Base-by-base conservation (phyloP, 495 filamentous ascomycete genomes). In the Lasiosphaeria ovina region DNA sequence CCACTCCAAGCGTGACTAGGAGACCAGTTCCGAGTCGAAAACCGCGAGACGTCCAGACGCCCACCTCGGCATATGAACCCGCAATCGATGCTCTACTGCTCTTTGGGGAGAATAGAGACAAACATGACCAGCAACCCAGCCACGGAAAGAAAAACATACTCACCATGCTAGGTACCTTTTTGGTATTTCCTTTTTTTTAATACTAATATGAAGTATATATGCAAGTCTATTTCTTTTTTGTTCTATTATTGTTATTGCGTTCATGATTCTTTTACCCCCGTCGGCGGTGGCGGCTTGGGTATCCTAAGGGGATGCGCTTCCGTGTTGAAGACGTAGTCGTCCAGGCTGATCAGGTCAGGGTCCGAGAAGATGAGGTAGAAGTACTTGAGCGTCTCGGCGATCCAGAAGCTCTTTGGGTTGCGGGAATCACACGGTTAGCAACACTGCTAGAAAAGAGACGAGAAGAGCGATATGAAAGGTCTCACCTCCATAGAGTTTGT, bases 351-450 rank as follows among this genome's bases (percentile, higher is more conserved):
- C 35, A 86, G 66, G 52, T 85, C 79, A 1, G 89, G 87, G 42
- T 91, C 87, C 16, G 84, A 87, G 66, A 94, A 96, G 38, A 92
- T 85, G 40, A 95, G 74, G 59, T 92, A 95, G 60, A 93, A 91
- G 54, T 77, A 82, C 66, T 81, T 81, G 47, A 81, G 68, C 47
- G 78, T 80, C 62, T 79, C 81, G 8, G 79, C 75, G 44, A 81
- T 64, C 76, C 79, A 83, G 48, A 81, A 83, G 54, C 76, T 79
- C 72, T 82, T 6, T 55, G 1, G 12, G 60, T 48, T 56, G 24
- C 24, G 24, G 24, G 24, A 24, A 24, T 24, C 24, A 24, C 24
- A n/a, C n/a, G 33, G 0, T 12, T 55, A 14, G 57, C 35, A 36
- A 32, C 44, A 32, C 45, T 11, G 32, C 3, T 32, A 7, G 10